These are phyloP conservation scores for Phoma sp. DNA, from an alignment of 2,329 filamentous ascomycete species.

Conservation along the genomic window DNA sequence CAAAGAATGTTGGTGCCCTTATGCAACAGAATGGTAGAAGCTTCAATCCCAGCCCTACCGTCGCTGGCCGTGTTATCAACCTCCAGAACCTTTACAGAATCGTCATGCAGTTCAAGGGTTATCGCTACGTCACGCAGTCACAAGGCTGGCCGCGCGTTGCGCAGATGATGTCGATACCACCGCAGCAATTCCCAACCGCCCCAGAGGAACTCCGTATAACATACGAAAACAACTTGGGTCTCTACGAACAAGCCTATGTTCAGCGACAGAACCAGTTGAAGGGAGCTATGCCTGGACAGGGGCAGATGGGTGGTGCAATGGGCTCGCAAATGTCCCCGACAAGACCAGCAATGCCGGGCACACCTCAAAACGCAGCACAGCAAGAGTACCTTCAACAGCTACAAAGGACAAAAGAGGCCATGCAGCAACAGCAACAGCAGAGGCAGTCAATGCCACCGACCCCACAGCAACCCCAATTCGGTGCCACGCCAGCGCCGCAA, in stretches of 20 bases:
- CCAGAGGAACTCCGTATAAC: conserved; percentile 72
- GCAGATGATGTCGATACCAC: conserved; percentile 54
- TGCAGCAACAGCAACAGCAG: conserved; percentile 42
- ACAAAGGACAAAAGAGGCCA: conserved; percentile 49
- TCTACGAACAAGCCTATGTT: conserved; percentile 76
- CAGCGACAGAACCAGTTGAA: conserved; percentile 61
- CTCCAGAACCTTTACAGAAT: conserved; percentile 79
- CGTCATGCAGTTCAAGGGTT: conserved; percentile 80
- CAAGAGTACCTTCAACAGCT: conserved; percentile 55
- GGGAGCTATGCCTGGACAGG: conserved; percentile 35
- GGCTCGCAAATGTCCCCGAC: conserved; percentile 45
- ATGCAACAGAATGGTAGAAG: conserved; percentile 77
- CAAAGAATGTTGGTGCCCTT: conserved; percentile 78
- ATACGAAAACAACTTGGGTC: conserved; percentile 77
- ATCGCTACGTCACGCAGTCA: conserved; percentile 71
- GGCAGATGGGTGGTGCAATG: conserved; percentile 35
- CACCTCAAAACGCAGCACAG: conserved; percentile 56
- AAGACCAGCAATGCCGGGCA: conserved; percentile 38
- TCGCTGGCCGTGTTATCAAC: conserved; percentile 77
- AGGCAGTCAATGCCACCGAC: conserved; percentile 48
- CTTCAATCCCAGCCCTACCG: conserved; percentile 75
- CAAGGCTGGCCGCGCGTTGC: conserved; percentile 80
- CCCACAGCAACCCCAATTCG: conserved; percentile 43
- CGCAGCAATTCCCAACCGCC: conserved; percentile 64
- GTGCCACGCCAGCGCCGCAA: conserved; percentile 40